Conservation (phyloP, 352 stramenopile species). For the Phytophthora quininea region DNA sequence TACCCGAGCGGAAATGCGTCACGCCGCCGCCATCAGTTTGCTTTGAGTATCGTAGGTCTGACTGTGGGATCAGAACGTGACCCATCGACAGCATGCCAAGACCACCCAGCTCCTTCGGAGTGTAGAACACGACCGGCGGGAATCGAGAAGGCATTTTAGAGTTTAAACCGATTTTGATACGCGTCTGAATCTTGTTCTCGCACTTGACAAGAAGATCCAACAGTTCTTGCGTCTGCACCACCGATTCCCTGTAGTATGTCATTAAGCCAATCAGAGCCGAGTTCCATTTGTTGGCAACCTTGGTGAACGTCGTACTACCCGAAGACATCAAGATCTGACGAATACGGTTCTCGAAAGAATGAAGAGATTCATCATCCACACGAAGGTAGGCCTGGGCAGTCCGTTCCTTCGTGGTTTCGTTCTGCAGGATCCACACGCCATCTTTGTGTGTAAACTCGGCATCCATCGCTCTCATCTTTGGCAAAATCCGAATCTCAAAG, state of each 20-base stretch:
- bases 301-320: slow-evolving; percentile 99
- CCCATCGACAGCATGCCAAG: slow-evolving; percentile 99
- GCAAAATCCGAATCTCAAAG: slow-evolving; percentile 98
- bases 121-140: slow-evolving; percentile 99
- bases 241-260: slow-evolving; percentile 99
- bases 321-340: slow-evolving; percentile 99
- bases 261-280: slow-evolving; percentile 96
- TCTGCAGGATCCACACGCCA: slow-evolving; percentile 99
- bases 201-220: slow-evolving; percentile 99
- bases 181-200: slow-evolving; percentile 99
- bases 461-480: slow-evolving; percentile 90
- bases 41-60: slow-evolving; percentile 98
- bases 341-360: slow-evolving; percentile 99
- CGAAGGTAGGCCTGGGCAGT: slow-evolving; percentile 98
- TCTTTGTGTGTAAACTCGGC: slow-evolving; percentile 97
- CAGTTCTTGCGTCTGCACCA: slow-evolving; percentile 99
- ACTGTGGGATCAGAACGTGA: slow-evolving; percentile 99
- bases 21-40: slow-evolving; percentile 98
- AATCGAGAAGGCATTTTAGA: slow-evolving; percentile 99
- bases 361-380: slow-evolving; percentile 95
- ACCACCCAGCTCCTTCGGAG: slow-evolving; percentile 98
- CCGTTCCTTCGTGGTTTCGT: slow-evolving; percentile 99
- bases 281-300: slow-evolving; percentile 99
- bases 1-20: slow-evolving; percentile 99
- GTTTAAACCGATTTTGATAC: slow-evolving; percentile 99